Conservation (phyloP, 1,284 basidiomycete genomes). For the Meripilus lineatus region DNA sequence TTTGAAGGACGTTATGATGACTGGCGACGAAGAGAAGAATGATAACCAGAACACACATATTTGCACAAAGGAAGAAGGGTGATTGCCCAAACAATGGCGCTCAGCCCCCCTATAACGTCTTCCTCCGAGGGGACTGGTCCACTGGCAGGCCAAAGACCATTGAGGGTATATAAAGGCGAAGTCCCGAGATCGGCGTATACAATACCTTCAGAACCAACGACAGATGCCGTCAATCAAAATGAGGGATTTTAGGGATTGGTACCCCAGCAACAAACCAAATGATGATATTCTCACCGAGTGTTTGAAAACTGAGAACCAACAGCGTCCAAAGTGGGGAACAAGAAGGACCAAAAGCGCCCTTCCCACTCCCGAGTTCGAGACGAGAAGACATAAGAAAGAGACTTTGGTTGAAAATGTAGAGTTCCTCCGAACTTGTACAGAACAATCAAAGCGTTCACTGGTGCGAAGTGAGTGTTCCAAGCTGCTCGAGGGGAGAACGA, state of each 20-base stretch:
- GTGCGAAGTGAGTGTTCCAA: too few species aligned
- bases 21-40: not conserved
- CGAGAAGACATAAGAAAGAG: too few species aligned
- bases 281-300: slow-evolving; percentile 28
- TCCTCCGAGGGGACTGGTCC: slow-evolving; percentile 46
- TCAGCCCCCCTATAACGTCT: slow-evolving; percentile 57
- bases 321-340: too few species aligned
- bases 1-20: slow-evolving; percentile 21
- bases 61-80: slow-evolving; percentile 59
- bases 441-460: too few species aligned
- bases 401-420: too few species aligned
- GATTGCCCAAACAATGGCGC: slow-evolving; percentile 61
- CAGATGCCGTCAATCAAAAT: too few species aligned
- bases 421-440: too few species aligned
- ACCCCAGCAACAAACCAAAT: not conserved
- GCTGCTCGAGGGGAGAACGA: too few species aligned
- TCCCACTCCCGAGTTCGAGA: too few species aligned
- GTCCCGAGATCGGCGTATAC: slow-evolving; percentile 68
- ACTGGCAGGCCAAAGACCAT: slow-evolving; percentile 52
- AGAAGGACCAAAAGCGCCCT: too few species aligned
- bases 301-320: slow-evolving; percentile 34
- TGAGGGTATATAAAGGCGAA: slow-evolving; percentile 59
- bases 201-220: slow-evolving; percentile 36
- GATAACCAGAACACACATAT: slow-evolving; percentile 42
- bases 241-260: too few species aligned